Evolutionary conservation across 805 yeast genomes (phyloP).

Genomic region (Pichia ethanolica): DNA sequence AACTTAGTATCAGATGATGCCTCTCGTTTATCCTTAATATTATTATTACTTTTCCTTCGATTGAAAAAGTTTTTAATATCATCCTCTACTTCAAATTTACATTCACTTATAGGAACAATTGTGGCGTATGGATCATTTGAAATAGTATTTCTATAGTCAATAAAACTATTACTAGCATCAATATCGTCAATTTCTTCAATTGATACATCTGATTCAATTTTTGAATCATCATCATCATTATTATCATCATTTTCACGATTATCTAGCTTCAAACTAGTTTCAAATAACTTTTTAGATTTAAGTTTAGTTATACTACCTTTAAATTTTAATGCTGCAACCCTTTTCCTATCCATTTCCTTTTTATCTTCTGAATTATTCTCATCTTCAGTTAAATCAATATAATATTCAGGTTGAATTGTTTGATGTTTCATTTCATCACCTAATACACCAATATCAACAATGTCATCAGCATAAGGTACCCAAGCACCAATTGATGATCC

Average conservation of each 20-base stretch:
- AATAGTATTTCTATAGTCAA: conserved; percentile 9
- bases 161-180: conserved; percentile 3
- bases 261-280: background rate
- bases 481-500: conserved; percentile 62
- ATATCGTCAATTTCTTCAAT: conserved; percentile 9
- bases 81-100: conserved; percentile 33
- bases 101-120: conserved; percentile 50
- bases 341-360: conserved; percentile 20
- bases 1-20: background rate
- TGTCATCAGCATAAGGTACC: conserved; percentile 64
- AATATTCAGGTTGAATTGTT: conserved; percentile 23
- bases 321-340: conserved; percentile 50
- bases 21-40: conserved; percentile 13
- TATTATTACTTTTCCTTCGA: conserved; percentile 9
- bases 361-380: conserved; percentile 5
- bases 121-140: conserved; percentile 38
- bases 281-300: conserved; percentile 15
- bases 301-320: conserved; percentile 48
- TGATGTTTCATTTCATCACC: conserved; percentile 37
- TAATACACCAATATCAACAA: conserved; percentile 59
- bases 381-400: conserved; percentile 14
- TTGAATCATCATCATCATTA: background rate
- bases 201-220: no score
- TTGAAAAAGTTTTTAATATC: background rate
- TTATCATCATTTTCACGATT: conserved; percentile 1